Percentiles rank a stretch among this genome's conserved stretches.
These are phyloP conservation scores for Penstemon barbatus DNA, from an alignment of 257 asterid genomes.

Conservation along the genomic window DNA sequence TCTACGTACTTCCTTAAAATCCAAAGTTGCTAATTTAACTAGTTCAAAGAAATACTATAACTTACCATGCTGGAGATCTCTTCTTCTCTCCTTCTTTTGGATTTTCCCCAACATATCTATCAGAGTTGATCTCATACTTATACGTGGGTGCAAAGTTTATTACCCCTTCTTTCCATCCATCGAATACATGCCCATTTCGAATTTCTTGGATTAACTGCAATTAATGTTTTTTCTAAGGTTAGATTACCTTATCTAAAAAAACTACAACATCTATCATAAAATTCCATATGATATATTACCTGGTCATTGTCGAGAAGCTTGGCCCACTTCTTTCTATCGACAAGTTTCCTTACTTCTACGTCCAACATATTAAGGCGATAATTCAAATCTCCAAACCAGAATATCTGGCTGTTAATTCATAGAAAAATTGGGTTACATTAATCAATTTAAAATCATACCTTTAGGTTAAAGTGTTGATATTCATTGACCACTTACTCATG, in stretches of 20 bases:
- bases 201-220: slow-evolving; percentile 75
- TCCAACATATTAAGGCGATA: slow-evolving; percentile 78
- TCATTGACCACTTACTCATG: slow-evolving; percentile 67
- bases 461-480: no score
- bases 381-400: slow-evolving; percentile 98
- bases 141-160: slow-evolving; percentile 90
- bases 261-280: no score
- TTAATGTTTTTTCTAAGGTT: slow-evolving; percentile 12
- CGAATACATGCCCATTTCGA: slow-evolving; percentile 70
- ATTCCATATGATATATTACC: slow-evolving; percentile 37
- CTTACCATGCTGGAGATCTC: slow-evolving; percentile 96
- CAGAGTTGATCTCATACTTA: slow-evolving; percentile 76
- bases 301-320: slow-evolving; percentile 77
- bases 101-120: slow-evolving; percentile 63
- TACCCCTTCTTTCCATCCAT: slow-evolving; percentile 90
- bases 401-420: slow-evolving; percentile 66
- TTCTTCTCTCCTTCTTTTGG: slow-evolving; percentile 85
- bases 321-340: slow-evolving; percentile 66
- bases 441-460: slow-evolving; percentile 5
- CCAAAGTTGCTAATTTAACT: not conserved
- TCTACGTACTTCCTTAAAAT: not conserved
- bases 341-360: slow-evolving; percentile 66
- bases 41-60: not conserved
- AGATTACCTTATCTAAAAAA: not conserved
- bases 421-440: slow-evolving; percentile 16